Evolutionary conservation across 345 rosid genomes (phyloP), one percentile per base, ranked within the genome.

Genomic region (Linum tenue): DNA sequence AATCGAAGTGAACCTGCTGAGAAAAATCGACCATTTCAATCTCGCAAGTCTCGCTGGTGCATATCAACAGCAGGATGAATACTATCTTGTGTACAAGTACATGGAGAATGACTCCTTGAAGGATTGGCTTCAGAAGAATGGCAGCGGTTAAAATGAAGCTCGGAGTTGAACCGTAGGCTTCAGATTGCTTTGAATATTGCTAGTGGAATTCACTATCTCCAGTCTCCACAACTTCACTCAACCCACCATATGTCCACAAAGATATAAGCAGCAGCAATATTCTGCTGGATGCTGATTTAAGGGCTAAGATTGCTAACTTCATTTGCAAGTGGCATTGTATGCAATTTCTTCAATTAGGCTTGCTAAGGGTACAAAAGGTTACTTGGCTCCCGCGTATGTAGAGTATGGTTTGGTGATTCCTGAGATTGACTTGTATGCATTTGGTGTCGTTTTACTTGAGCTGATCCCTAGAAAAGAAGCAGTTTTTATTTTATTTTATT

Each of bases 141-240:
- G 31, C 31, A 22, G 31, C 60, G 68, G 44, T 10, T 55, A 10
- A 31, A 59, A 40, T 14, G 67, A 64, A 53, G 55, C 67, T 39
- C 61, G 63, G 62, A 73, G 69, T 22, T 79, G 77, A 82, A 62
- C 56, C 72, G 40, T 1, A 75, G 80, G 63, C 50, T 77, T 44
- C 82, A 69, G 70, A 79, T 82, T 59, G 83, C 80, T 37, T 68
- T 77, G 67, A 83, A 82, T 71, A 71, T 79, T 60, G 82, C 82
- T 14, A 66, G 63, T 12, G 83, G 86, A 2, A 78, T 79, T 72
- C 76, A 67, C 68, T 78, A 79, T 22, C 31, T 22, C 31, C 31
- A 22, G 77, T 62, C 81, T 79, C 70, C 86, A 82, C 73, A 69
- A 64, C 73, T 82, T 76, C 75, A 75, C 82, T n/a, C 38, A 48